Percentiles rank a stretch among this genome's conserved stretches.
phyloP scores from a whole-genome alignment of 202 grass and related monocot species.

The Dendrocalamus latiflorus region DNA sequence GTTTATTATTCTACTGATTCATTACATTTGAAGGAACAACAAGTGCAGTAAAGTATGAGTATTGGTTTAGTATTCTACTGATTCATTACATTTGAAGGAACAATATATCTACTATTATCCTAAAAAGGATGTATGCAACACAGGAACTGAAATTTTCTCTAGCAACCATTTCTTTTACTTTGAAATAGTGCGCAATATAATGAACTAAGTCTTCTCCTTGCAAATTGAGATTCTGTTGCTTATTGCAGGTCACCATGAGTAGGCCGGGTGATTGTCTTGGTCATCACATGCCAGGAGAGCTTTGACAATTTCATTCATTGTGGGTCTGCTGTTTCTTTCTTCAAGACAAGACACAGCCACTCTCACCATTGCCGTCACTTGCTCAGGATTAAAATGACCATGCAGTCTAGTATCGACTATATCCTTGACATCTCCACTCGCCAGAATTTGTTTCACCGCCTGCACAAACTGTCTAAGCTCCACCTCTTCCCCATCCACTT shows the following conservation, averaged over 20 bases:
- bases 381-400: constrained; percentile 45
- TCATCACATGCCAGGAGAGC: constrained; percentile 41
- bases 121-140: background rate
- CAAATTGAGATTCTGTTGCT: background rate
- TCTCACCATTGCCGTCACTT: constrained; percentile 40
- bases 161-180: background rate
- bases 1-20: background rate
- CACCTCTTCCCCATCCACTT: constrained; percentile 34
- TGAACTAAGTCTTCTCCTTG: background rate
- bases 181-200: background rate
- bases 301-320: constrained; percentile 66
- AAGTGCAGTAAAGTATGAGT: background rate
- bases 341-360: constrained; percentile 54
- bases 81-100: background rate
- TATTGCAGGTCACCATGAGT: constrained; percentile 36
- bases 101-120: background rate
- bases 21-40: background rate
- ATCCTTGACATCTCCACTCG: background rate
- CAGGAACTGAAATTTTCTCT: background rate
- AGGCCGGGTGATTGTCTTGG: constrained; percentile 42
- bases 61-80: background rate
- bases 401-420: constrained; percentile 48
- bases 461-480: constrained; percentile 38
- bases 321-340: constrained; percentile 54
- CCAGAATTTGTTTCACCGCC: constrained; percentile 32